phyloP scores from a whole-genome alignment of 2,329 filamentous ascomycete genomes.

The Penicillium crustosum region DNA sequence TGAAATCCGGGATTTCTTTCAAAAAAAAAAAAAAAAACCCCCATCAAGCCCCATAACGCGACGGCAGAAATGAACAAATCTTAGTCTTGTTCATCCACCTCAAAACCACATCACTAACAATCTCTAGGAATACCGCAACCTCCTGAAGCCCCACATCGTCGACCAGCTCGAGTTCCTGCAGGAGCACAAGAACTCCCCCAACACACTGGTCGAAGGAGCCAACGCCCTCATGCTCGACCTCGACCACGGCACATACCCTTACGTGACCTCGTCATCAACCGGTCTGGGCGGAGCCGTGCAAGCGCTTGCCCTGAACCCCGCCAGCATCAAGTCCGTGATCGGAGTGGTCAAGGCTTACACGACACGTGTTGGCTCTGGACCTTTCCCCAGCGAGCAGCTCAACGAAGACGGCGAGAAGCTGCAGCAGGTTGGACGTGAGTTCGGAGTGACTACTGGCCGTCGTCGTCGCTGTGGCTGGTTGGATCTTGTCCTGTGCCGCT shows the following conservation, averaged over 20 bases:
- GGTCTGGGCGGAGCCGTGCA: slow-evolving; percentile 55
- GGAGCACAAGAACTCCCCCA: slow-evolving; percentile 54
- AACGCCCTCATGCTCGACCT: slow-evolving; percentile 64
- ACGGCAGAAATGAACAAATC: neutral
- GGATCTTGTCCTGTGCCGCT: slow-evolving; percentile 63
- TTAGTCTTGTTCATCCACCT: neutral
- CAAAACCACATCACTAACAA: slow-evolving; percentile 1
- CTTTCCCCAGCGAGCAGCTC: slow-evolving; percentile 63
- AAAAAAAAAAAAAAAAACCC: too few relatives aligned
- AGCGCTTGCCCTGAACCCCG: slow-evolving; percentile 59
- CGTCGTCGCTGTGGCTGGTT: slow-evolving; percentile 65
- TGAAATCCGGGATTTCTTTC: neutral
- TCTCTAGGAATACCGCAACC: slow-evolving; percentile 38
- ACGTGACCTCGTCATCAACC: slow-evolving; percentile 50
- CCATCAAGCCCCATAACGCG: neutral
- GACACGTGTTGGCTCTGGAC: slow-evolving; percentile 59
- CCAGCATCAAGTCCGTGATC: slow-evolving; percentile 58
- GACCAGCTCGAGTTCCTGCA: slow-evolving; percentile 54
- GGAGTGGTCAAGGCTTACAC: slow-evolving; percentile 67
- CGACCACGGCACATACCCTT: slow-evolving; percentile 54
- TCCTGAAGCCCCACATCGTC: slow-evolving; percentile 40
- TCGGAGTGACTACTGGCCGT: slow-evolving; percentile 60
- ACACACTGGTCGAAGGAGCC: slow-evolving; percentile 63
- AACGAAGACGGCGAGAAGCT: slow-evolving; percentile 58
- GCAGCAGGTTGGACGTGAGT: slow-evolving; percentile 56